These are phyloP conservation scores for Hygrophila difformis DNA, from an alignment of 257 asterid species.

Conservation along the genomic window DNA sequence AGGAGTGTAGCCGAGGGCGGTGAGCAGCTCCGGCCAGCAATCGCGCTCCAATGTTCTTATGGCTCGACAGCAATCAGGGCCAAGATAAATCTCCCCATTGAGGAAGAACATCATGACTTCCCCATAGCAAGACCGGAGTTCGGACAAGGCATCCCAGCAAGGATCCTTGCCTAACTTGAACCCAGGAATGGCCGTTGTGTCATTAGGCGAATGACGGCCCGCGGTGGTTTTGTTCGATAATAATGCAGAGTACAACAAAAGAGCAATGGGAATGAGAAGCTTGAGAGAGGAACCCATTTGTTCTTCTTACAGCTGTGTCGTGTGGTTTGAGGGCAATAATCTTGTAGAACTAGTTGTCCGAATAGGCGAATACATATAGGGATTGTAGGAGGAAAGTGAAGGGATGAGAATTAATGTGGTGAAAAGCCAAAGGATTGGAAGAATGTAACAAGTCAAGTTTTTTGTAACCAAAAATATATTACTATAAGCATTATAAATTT, in stretches of 20 bases:
- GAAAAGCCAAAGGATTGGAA: constrained; percentile 19
- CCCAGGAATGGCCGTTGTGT: constrained; percentile 13
- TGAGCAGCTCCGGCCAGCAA: constrained; percentile 66
- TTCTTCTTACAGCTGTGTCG: background rate
- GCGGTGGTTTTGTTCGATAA: no score
- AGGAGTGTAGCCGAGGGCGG: constrained; percentile 46
- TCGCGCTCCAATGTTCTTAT: constrained; percentile 43
- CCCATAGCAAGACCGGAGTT: constrained; percentile 53
- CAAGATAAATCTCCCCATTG: constrained; percentile 65
- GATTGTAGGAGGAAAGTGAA: constrained; percentile 3
- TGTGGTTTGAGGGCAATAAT: background rate
- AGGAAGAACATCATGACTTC: constrained; percentile 58
- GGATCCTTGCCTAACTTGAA: constrained; percentile 11
- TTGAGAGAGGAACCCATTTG: constrained; percentile 28
- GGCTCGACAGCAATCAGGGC: constrained; percentile 56
- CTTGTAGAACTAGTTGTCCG: no score
- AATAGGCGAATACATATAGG: constrained; percentile 8
- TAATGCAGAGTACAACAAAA: constrained; percentile 17
- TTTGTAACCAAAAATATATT: no score
- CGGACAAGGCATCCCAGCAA: constrained; percentile 50
- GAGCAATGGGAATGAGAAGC: constrained; percentile 9
- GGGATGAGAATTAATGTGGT: constrained; percentile 15
- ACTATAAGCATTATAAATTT: no score
- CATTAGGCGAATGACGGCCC: no score
- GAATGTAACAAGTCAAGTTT: no score